phyloP scores from a whole-genome alignment of 805 yeast species.

The Sungouiella blattae region DNA sequence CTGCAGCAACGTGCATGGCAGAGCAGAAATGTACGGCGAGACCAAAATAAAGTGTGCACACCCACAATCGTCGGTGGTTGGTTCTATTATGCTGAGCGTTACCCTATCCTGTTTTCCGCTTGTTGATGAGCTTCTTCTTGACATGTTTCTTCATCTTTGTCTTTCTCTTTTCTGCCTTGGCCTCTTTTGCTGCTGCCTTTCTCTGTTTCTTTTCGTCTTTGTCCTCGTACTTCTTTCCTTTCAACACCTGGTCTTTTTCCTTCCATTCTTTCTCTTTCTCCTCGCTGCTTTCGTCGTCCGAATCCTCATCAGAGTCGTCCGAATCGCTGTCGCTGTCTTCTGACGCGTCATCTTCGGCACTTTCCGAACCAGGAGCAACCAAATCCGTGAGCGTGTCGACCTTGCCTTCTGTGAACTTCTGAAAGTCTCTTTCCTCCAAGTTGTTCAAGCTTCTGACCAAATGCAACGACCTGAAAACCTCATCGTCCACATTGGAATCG shows the following conservation, averaged over 20 bases:
- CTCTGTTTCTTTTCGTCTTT: slow-evolving; percentile 74
- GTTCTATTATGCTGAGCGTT: no score
- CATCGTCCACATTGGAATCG: slow-evolving; percentile 67
- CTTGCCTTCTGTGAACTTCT: slow-evolving; percentile 72
- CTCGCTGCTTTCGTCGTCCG: slow-evolving; percentile 29
- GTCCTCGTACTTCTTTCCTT: slow-evolving; percentile 78
- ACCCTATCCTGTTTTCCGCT: slow-evolving; percentile 26
- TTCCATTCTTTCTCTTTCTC: slow-evolving; percentile 36
- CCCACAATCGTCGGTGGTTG: no score
- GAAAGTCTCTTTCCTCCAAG: slow-evolving; percentile 86
- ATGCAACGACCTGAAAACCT: slow-evolving; percentile 78
- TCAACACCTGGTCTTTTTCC: slow-evolving; percentile 37
- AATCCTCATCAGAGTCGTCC: slow-evolving; percentile 12
- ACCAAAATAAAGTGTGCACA: no score
- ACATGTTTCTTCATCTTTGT: slow-evolving; percentile 79
- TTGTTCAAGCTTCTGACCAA: slow-evolving; percentile 76
- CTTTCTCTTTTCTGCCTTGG: slow-evolving; percentile 73
- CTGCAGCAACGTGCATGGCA: not conserved
- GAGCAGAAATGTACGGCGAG: not conserved
- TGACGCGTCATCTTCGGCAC: slow-evolving; percentile 25
- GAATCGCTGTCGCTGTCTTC: slow-evolving; percentile 22
- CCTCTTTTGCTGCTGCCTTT: slow-evolving; percentile 72
- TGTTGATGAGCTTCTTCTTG: slow-evolving; percentile 67
- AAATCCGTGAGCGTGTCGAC: slow-evolving; percentile 71
- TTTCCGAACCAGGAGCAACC: slow-evolving; percentile 21